Conservation (phyloP, 441 rosid genomes). For the Populus hybrid region DNA sequence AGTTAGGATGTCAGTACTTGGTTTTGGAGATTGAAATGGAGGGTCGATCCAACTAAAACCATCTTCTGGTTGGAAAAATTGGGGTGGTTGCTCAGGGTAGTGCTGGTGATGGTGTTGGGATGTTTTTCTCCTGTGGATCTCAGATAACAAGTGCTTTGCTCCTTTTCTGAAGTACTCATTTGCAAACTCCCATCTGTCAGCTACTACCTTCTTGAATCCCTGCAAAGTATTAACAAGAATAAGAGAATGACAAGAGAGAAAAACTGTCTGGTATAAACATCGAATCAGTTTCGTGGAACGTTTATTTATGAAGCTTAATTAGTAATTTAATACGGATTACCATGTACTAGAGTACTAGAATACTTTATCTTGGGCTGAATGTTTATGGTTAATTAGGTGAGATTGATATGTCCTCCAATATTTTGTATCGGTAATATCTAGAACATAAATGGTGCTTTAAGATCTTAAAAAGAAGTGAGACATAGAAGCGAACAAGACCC, state of each 20-base stretch:
- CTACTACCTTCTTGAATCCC: constrained; percentile 93
- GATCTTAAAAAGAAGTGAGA: not conserved
- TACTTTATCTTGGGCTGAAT: not conserved
- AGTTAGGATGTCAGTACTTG: constrained; percentile 30
- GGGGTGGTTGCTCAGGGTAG: constrained; percentile 34
- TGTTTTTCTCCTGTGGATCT: constrained; percentile 77
- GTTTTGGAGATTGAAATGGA: constrained; percentile 25
- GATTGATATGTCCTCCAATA: not conserved
- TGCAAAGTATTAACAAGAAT: constrained; percentile 16
- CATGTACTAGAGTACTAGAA: not conserved
- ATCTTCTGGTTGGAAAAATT: constrained; percentile 37
- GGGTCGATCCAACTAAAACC: constrained; percentile 54
- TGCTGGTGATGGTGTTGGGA: constrained; percentile 52
- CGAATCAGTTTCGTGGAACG: not conserved
- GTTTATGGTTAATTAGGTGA: not conserved
- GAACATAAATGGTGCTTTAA: not conserved
- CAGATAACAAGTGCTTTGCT: constrained; percentile 75
- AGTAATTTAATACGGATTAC: not conserved
- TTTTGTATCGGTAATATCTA: not conserved
- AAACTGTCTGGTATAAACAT: not conserved
- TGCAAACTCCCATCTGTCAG: constrained; percentile 96
- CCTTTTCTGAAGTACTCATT: constrained; percentile 87
- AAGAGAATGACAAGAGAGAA: not conserved
- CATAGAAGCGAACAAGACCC: not conserved
- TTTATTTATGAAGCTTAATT: not conserved